These are phyloP conservation scores for Aspergillus novofumigatus DNA, from an alignment of 2,329 filamentous ascomycete genomes.

Conservation along the genomic window DNA sequence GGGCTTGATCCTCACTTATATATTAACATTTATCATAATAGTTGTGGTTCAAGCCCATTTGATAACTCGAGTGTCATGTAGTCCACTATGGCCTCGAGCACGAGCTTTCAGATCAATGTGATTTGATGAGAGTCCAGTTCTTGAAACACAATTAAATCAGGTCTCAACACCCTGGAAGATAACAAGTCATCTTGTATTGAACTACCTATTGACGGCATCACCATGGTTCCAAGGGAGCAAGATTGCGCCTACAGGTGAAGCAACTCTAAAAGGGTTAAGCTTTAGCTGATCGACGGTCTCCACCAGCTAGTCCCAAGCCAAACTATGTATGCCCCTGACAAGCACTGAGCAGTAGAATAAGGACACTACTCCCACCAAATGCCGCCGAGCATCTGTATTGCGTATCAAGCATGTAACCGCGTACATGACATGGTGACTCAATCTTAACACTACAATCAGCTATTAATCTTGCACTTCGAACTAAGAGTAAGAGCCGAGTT, in stretches of 20 bases:
- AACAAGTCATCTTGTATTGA: background rate
- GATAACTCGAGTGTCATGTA: background rate
- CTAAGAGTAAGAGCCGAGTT: too few relatives aligned
- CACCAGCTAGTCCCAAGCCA: background rate
- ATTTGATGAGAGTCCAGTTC: background rate
- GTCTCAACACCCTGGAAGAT: background rate
- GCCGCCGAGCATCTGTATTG: too few relatives aligned
- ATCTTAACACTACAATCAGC: background rate
- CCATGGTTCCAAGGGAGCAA: background rate
- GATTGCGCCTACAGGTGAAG: background rate
- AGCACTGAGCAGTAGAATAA: background rate
- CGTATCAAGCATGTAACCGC: background rate
- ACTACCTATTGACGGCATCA: background rate
- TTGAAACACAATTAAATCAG: background rate
- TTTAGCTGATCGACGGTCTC: slow-evolving; percentile 1
- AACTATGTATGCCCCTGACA: background rate
- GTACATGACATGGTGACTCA: background rate
- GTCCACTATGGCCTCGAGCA: background rate
- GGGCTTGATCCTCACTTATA: too few relatives aligned
- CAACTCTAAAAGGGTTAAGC: background rate
- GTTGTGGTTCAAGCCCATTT: background rate
- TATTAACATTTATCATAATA: too few relatives aligned
- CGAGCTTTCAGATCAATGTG: background rate
- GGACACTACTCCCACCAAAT: background rate
- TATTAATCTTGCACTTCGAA: slow-evolving; percentile 2